Evolutionary conservation across 1,284 basidiomycete genomes (phyloP).

Genomic region (Phlebopus sp.): DNA sequence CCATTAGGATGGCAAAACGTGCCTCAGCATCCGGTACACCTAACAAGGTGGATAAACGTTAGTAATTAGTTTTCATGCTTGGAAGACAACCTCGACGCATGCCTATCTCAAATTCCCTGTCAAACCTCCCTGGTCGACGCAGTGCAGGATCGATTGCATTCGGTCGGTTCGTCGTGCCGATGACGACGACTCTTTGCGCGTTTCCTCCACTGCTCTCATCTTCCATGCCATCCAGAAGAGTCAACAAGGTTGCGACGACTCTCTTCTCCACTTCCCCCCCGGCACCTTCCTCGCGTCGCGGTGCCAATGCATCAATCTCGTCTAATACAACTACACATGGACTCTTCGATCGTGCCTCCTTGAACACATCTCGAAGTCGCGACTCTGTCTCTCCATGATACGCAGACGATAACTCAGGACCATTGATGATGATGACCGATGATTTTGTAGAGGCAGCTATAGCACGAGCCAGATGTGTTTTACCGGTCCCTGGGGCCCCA

Average conservation of each 20-base stretch:
- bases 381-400: conserved; percentile 98
- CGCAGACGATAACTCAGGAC: conserved; percentile 90
- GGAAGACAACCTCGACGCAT: conserved; percentile 13
- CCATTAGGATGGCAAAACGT: conserved; percentile 79
- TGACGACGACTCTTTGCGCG: conserved; percentile 77
- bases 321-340: conserved; percentile 95
- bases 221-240: conserved; percentile 93
- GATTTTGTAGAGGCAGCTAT: conserved; percentile 82
- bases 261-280: conserved; percentile 94
- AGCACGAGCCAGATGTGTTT: conserved; percentile 89
- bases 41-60: conserved; percentile 31
- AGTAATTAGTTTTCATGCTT: conserved; percentile 1
- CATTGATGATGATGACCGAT: conserved; percentile 86
- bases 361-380: conserved; percentile 86
- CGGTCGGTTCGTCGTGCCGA: conserved; percentile 96
- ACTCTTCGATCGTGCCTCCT: conserved; percentile 74
- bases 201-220: conserved; percentile 44
- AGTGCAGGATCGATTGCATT: conserved; percentile 97
- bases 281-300: conserved; percentile 81
- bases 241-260: conserved; percentile 93
- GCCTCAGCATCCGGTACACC: conserved; percentile 88
- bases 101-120: conserved; percentile 97
- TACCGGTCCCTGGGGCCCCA: conserved; percentile 93
- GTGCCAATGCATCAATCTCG: conserved; percentile 95
- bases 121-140: conserved; percentile 91